Evolutionary conservation across 2,329 filamentous ascomycete species (phyloP).

Genomic region (Drechmeria coniospora): DNA sequence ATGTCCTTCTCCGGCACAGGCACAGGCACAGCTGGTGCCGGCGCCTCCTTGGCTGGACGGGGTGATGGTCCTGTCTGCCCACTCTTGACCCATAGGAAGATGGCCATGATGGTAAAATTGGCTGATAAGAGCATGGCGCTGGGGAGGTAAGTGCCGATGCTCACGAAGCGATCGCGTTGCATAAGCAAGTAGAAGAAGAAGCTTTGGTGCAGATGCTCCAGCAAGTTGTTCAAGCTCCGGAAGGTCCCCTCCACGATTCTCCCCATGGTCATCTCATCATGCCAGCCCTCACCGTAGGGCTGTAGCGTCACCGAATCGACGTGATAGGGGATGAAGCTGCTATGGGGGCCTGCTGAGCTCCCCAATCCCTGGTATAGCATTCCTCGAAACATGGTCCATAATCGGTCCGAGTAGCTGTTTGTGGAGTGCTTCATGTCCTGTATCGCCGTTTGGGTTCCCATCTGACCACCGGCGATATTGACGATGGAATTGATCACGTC

Average conservation of each 20-base stretch:
- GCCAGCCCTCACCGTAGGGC: slow-evolving; percentile 81
- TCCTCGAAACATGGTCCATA: slow-evolving; percentile 78
- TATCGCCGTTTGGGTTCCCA: slow-evolving; percentile 71
- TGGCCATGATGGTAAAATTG: slow-evolving; percentile 91
- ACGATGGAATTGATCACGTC: slow-evolving; percentile 92
- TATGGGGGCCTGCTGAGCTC: slow-evolving; percentile 79
- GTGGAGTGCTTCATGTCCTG: slow-evolving; percentile 80
- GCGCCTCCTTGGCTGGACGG: too few relatives aligned
- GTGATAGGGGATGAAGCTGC: slow-evolving; percentile 93
- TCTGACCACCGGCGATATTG: slow-evolving; percentile 74
- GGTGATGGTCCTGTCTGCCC: slow-evolving; percentile 45
- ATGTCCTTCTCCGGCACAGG: too few relatives aligned
- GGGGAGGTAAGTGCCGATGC: slow-evolving; percentile 92
- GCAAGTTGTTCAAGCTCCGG: slow-evolving; percentile 84
- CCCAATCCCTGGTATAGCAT: slow-evolving; percentile 88
- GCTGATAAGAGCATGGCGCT: slow-evolving; percentile 94
- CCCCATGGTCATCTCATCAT: slow-evolving; percentile 94
- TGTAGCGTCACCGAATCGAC: slow-evolving; percentile 91
- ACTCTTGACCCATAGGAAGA: slow-evolving; percentile 84
- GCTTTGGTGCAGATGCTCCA: slow-evolving; percentile 94
- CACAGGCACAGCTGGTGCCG: too few relatives aligned
- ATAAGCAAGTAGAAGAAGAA: slow-evolving; percentile 99
- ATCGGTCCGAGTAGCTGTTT: slow-evolving; percentile 64
- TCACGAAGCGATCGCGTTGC: slow-evolving; percentile 84
- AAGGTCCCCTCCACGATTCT: slow-evolving; percentile 81